These are phyloP conservation scores for Aspergillus ustus DNA, from an alignment of 2,329 filamentous ascomycete species.

Conservation along the genomic window DNA sequence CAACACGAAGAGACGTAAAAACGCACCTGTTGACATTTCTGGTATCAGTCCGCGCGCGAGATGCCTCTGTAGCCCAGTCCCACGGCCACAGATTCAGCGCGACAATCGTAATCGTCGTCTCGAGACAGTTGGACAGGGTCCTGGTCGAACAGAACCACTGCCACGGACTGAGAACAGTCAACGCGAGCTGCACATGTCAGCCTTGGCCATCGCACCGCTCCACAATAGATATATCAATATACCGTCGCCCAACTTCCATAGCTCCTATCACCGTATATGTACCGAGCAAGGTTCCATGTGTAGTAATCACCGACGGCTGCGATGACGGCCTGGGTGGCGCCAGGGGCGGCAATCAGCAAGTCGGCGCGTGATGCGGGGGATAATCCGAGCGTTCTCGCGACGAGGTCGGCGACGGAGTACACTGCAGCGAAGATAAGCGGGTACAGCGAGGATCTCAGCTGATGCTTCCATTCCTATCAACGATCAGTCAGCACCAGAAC, in stretches of 20 bases:
- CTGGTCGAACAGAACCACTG: slow-evolving; percentile 95
- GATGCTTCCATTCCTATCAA: slow-evolving; percentile 84
- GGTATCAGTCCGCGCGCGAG: slow-evolving; percentile 33
- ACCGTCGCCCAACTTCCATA: slow-evolving; percentile 72
- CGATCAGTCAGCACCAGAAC: slow-evolving; percentile 6
- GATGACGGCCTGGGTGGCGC: slow-evolving; percentile 74
- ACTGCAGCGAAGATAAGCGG: slow-evolving; percentile 80
- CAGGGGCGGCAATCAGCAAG: slow-evolving; percentile 73
- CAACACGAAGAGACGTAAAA: not conserved
- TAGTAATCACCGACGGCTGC: slow-evolving; percentile 82
- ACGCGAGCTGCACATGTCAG: slow-evolving; percentile 61
- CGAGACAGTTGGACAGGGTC: slow-evolving; percentile 91
- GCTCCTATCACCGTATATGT: slow-evolving; percentile 69
- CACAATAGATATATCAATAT: slow-evolving; percentile 27
- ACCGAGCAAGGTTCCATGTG: slow-evolving; percentile 80
- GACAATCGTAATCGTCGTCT: slow-evolving; percentile 81
- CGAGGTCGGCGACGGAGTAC: slow-evolving; percentile 66
- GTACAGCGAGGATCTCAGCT: slow-evolving; percentile 87
- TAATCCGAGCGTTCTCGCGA: slow-evolving; percentile 60
- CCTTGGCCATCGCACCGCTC: not conserved
- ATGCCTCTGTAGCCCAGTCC: slow-evolving; percentile 61
- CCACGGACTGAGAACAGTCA: slow-evolving; percentile 82
- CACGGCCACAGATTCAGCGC: slow-evolving; percentile 89
- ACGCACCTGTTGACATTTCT: slow-evolving; percentile 29
- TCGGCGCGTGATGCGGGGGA: slow-evolving; percentile 64